Conservation (phyloP, 2,329 filamentous ascomycete genomes). For the Hansfordia pulvinata region DNA sequence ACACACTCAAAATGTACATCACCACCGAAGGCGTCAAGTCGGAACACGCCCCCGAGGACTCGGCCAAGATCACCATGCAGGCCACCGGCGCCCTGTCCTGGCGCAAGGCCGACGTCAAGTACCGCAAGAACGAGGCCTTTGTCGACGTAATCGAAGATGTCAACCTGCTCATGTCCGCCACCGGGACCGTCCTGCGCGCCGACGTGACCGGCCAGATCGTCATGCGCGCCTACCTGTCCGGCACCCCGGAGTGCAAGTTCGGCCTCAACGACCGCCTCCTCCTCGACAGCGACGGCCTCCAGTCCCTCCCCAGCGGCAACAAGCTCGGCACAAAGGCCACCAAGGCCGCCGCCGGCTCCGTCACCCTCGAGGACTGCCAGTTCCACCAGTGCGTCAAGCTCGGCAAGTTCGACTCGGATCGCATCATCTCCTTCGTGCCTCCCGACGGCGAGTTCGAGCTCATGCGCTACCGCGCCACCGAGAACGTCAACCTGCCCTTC, state of each 20-base stretch:
- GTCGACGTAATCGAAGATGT: conserved; percentile 99
- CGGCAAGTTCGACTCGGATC: conserved; percentile 89
- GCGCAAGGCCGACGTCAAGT: conserved; percentile 95
- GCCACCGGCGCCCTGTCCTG: conserved; percentile 93
- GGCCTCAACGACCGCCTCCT: conserved; percentile 91
- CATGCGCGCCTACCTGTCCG: conserved; percentile 94
- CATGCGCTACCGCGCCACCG: conserved; percentile 95
- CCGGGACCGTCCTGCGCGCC: conserved; percentile 83
- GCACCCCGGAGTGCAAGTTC: conserved; percentile 97
- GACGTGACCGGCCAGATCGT: conserved; percentile 96
- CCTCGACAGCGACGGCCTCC: conserved; percentile 62
- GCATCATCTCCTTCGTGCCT: conserved; percentile 93
- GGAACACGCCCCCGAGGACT: conserved; percentile 74
- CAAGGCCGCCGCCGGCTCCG: conserved; percentile 86
- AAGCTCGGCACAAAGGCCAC: conserved; percentile 75
- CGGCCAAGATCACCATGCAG: conserved; percentile 97
- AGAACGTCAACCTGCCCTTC: conserved; percentile 97
- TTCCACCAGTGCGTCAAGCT: conserved; percentile 99
- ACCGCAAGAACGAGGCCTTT: conserved; percentile 98
- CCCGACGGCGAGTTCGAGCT: conserved; percentile 97
- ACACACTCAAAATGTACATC: conserved; percentile 99
- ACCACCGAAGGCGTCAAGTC: conserved; percentile 98
- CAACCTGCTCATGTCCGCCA: conserved; percentile 97
- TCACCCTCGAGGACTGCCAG: conserved; percentile 94
- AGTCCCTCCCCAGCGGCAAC: conserved; percentile 60